Conservation (phyloP, 2,329 filamentous ascomycete species). For the Clarireedia paspali region DNA sequence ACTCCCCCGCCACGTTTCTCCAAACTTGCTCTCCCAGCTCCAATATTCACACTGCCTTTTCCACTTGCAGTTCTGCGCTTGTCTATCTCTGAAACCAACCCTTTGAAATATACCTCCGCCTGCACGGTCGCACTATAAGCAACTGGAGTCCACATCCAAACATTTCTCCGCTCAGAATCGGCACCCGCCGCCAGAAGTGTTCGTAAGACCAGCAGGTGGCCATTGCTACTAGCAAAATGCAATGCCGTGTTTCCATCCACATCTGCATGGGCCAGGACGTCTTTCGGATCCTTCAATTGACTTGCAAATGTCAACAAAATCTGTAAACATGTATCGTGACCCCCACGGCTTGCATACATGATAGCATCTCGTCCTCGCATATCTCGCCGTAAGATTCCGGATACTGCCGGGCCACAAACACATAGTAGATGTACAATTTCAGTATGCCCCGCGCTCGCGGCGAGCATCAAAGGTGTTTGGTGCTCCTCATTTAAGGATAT, state of each 20-base stretch:
- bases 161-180: conserved; percentile 62
- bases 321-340: conserved; percentile 58
- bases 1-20: conserved; percentile 17
- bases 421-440: conserved; percentile 67
- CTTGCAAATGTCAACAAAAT: conserved; percentile 55
- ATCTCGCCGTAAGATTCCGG: conserved; percentile 46
- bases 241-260: conserved; percentile 75
- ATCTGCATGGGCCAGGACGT: conserved; percentile 48
- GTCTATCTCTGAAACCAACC: conserved; percentile 64
- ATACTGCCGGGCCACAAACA: conserved; percentile 45
- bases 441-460: conserved; percentile 60
- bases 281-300: conserved; percentile 9
- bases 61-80: conserved; percentile 42
- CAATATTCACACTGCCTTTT: conserved; percentile 23
- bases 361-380: conserved; percentile 63
- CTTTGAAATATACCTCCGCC: conserved; percentile 78
- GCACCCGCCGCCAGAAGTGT: conserved; percentile 74
- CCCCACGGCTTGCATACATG: conserved; percentile 54
- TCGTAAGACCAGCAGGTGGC: conserved; percentile 68
- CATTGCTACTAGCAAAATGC: conserved; percentile 78
- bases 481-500: conserved; percentile 72
- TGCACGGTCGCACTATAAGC: conserved; percentile 75
- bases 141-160: conserved; percentile 76
- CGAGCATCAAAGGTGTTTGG: conserved; percentile 77
- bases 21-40: conserved; percentile 19